Conservation (phyloP, 129 eudicot genomes). For the Helianthus tuberosus region DNA sequence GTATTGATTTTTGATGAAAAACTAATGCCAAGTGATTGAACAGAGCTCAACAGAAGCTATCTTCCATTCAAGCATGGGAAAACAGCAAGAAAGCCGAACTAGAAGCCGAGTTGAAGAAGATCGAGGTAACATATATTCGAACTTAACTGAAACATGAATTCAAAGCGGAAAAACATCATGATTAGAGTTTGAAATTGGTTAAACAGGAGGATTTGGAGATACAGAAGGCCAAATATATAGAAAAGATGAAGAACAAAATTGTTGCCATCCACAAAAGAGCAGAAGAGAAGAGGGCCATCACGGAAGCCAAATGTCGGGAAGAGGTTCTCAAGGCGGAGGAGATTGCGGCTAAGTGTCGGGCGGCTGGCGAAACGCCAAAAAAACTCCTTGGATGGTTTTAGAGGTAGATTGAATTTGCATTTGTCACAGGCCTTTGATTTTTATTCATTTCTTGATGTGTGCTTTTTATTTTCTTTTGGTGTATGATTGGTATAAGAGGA, state of each 20-base stretch:
- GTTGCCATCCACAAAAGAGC: constrained; percentile 68
- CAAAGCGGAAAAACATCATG: not conserved
- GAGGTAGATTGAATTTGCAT: constrained; percentile 39
- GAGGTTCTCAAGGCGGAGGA: constrained; percentile 84
- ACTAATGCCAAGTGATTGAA: constrained; percentile 6
- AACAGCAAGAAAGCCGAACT: constrained; percentile 87
- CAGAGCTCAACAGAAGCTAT: constrained; percentile 84
- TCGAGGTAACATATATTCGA: constrained; percentile 56
- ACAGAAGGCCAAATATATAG: constrained; percentile 72
- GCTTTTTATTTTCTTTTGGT: constrained; percentile 31
- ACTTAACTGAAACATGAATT: not conserved
- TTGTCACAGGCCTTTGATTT: constrained; percentile 13
- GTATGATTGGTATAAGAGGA: constrained; percentile 41
- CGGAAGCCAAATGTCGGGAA: constrained; percentile 87
- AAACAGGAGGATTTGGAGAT: constrained; percentile 80
- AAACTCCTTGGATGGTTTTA: constrained; percentile 61
- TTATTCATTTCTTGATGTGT: constrained; percentile 43
- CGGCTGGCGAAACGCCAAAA: constrained; percentile 76
- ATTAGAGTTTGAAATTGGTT: not conserved
- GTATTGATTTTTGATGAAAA: not conserved
- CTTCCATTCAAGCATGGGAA: constrained; percentile 75
- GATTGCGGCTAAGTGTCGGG: constrained; percentile 76
- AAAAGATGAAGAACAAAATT: constrained; percentile 79
- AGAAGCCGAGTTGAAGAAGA: constrained; percentile 70
- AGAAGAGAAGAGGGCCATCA: constrained; percentile 69